Base-by-base conservation (phyloP, 768 basidiomycete species). In the Tulasnella sp. region DNA sequence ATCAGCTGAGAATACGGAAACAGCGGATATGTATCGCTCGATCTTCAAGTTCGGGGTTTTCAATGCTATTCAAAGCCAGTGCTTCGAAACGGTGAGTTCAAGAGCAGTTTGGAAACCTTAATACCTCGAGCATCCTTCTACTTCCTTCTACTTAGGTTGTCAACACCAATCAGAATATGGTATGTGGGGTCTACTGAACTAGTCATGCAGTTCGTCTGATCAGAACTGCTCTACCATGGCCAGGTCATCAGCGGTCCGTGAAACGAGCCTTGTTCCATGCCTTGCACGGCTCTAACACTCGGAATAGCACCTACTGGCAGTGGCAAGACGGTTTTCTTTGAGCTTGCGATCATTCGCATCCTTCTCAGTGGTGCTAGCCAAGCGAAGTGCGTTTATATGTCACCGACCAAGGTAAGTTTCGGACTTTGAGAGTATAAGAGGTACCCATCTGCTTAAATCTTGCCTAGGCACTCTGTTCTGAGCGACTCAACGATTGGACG, bases 241-340 rank as follows among this genome's bases (percentile, higher is more conserved):
- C 52, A 93, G 91, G 87, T 92, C 69, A 84, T 92, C 62, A 90
- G 89, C 76, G 90, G 88, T 91, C n/a, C n/a, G n/a, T n/a, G n/a
- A n/a, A n/a, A n/a, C n/a, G n/a, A n/a, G n/a, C n/a, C n/a, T n/a
- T n/a, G n/a, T n/a, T n/a, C n/a, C n/a, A n/a, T n/a, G n/a, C n/a
- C n/a, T n/a, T n/a, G n/a, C n/a, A n/a, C n/a, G n/a, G n/a, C n/a
- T n/a, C n/a, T n/a, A n/a, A n/a, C n/a, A n/a, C n/a, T n/a, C n/a
- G n/a, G n/a, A n/a, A n/a, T n/a, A 94, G 95, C 96, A 2, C 97
- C 97, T 0, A 98, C 97, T 17, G 94, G 95, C 35, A 92, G 93
- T 67, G 97, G 97, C 35, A 98, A 98, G 80, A 99, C 97, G 0
- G 93, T 91, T 9, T 81, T 98, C 35, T 99, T 98, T 76, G 97